A percentile compares a stretch with the other conserved stretches of the same genome.
These are phyloP conservation scores for Cytospora leucostoma DNA, from an alignment of 2,329 filamentous ascomycete genomes.

Conservation along the genomic window DNA sequence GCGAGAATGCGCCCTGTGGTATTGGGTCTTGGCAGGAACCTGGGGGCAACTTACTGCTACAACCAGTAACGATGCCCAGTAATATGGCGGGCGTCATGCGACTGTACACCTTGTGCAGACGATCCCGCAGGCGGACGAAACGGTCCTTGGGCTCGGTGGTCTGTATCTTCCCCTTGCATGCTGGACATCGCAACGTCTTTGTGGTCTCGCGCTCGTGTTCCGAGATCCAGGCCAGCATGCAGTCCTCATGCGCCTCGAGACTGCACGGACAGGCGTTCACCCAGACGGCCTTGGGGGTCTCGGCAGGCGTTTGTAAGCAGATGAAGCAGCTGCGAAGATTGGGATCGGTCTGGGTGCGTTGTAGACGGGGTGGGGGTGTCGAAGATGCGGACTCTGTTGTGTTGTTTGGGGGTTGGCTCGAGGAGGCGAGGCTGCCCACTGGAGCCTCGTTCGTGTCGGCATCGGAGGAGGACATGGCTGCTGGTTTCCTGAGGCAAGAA, in stretches of 20 bases:
- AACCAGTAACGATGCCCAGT: constrained; percentile 57
- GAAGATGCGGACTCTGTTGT: constrained; percentile 2
- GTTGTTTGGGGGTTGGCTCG: background rate
- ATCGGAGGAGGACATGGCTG: constrained; percentile 7
- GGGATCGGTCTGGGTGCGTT: constrained; percentile 26
- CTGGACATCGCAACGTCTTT: constrained; percentile 77
- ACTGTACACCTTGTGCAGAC: constrained; percentile 57
- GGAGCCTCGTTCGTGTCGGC: constrained; percentile 7
- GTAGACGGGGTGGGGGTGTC: constrained; percentile 10
- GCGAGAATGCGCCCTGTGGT: constrained; percentile 5
- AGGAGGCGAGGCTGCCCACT: constrained; percentile 6
- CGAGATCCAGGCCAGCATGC: constrained; percentile 90
- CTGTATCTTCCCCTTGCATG: constrained; percentile 81
- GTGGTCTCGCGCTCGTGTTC: constrained; percentile 72
- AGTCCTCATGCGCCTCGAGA: constrained; percentile 85
- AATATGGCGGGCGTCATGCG: constrained; percentile 63
- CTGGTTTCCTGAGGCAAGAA: background rate
- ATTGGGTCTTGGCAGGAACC: background rate
- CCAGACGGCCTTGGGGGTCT: constrained; percentile 61
- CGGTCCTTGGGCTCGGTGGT: constrained; percentile 74
- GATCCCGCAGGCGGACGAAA: constrained; percentile 67
- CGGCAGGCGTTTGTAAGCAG: constrained; percentile 59
- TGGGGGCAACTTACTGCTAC: constrained; percentile 37
- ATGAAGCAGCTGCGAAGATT: constrained; percentile 59
- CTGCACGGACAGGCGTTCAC: constrained; percentile 88